phyloP scores from a whole-genome alignment of 495 filamentous ascomycete genomes.

The Cetradonia linearis region DNA sequence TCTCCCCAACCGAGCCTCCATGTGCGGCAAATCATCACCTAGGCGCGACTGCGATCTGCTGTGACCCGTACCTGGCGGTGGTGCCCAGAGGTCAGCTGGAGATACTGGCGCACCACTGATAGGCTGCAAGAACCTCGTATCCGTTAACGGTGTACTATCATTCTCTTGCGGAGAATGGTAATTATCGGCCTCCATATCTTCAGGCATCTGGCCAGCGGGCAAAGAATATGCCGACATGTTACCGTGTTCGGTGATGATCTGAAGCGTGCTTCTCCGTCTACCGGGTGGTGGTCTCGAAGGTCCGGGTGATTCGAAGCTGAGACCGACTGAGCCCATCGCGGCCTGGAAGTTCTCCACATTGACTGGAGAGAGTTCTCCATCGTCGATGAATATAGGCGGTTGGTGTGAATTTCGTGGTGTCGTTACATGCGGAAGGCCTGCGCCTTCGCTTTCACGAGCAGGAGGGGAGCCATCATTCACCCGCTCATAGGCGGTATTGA shows the following conservation, averaged over 20 bases:
- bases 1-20: constrained; percentile 43
- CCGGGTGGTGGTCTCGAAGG: constrained; percentile 21
- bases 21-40: constrained; percentile 51
- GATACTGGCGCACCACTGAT: constrained; percentile 46
- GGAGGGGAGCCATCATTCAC: constrained; percentile 46
- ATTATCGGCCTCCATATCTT: constrained; percentile 40
- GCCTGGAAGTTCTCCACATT: constrained; percentile 45
- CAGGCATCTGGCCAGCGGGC: constrained; percentile 33
- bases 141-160: constrained; percentile 59
- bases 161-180: constrained; percentile 50
- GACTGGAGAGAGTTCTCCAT: constrained; percentile 35
- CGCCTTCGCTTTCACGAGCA: constrained; percentile 24
- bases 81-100: constrained; percentile 17
- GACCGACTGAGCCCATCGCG: constrained; percentile 51
- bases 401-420: constrained; percentile 29
- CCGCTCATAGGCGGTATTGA: constrained; percentile 32
- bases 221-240: constrained; percentile 32
- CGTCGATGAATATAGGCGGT: constrained; percentile 29
- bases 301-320: constrained; percentile 40
- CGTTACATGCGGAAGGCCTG: constrained; percentile 27
- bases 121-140: constrained; percentile 49
- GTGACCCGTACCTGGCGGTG: constrained; percentile 43
- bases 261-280: constrained; percentile 31
- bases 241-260: constrained; percentile 28
- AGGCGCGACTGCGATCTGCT: constrained; percentile 47